Base-by-base conservation (phyloP, 257 asterid genomes). In the Forsythia suspensa region DNA sequence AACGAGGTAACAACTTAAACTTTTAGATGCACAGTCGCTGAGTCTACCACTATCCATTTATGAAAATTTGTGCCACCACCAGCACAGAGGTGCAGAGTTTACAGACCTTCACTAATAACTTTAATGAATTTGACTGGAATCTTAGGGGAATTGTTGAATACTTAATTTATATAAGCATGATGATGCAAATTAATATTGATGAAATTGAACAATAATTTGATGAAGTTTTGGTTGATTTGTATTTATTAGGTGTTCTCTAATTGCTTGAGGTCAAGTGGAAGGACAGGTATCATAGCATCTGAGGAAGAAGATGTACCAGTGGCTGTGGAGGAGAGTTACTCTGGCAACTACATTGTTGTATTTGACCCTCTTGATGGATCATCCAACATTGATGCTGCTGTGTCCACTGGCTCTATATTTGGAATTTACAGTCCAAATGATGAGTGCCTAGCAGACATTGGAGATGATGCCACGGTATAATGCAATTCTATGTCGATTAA, bases 301-400 rank as follows among this genome's bases (percentile, higher is more conserved):
- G 99, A 95, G 87, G 99, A 95, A 85, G 99, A 95, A 87, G 98
- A 95, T 82, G 97, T 93, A 5, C 99, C 99, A 0, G 98, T 95
- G 85, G 99, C 99, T 0, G 98, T 95, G 75, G 99, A 95, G 78
- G 98, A 95, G 84, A 95, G 93, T 82, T 95, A 93, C 77, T 95
- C 98, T 5, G 98, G 99, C 77, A 95, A 95, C 87, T 95, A 95
- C 87, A 92, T 95, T 77, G 98, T 93, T 8, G 99, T 95, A 0
- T 95, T 95, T 51, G 99, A 93, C 79, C 98, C 99, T 61, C 96
- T 95, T 36, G 98, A 95, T 82, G 99, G 98, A 70, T 95, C 99
- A 6, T 90, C 99, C 76, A 95, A 95, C 87, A 93, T 95, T 16
- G 98, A 95, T 78, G 97, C 98, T 40, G 97, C 97, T 52, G 97